Percentiles rank a stretch among this genome's conserved stretches.
These are phyloP conservation scores for Rhodotorula toruloides DNA, from an alignment of 768 basidiomycete genomes.

Conservation along the genomic window DNA sequence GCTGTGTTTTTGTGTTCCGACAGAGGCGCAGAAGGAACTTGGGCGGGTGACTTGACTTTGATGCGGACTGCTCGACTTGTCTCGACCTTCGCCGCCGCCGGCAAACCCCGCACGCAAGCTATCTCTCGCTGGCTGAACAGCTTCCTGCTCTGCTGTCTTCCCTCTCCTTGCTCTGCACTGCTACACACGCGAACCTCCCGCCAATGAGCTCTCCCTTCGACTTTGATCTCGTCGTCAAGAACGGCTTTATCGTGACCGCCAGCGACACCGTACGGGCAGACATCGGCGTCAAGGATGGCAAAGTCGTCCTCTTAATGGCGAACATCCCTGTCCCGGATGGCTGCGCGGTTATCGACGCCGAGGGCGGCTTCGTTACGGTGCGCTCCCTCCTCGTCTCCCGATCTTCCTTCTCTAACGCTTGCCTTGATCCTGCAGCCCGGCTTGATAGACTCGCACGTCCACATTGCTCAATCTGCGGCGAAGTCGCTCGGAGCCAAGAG, in stretches of 20 bases:
- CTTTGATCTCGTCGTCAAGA: conserved; percentile 34
- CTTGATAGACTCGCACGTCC: conserved; percentile 49
- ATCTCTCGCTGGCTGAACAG: too few species aligned
- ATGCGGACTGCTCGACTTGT: too few species aligned
- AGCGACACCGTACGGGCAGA: conserved; percentile 37
- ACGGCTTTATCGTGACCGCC: conserved; percentile 35
- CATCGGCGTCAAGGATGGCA: conserved; percentile 47
- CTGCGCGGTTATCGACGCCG: conserved; percentile 47
- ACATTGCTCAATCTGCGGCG: conserved; percentile 45
- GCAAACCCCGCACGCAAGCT: too few species aligned
- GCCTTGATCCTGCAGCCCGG: conserved; percentile 41
- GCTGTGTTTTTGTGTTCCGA: too few species aligned
- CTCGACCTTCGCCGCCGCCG: too few species aligned
- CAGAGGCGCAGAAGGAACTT: too few species aligned
- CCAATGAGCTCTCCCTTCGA: neutral
- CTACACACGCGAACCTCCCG: too few species aligned
- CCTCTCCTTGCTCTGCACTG: neutral
- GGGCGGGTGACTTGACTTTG: too few species aligned
- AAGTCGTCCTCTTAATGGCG: conserved; percentile 43
- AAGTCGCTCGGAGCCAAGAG: conserved; percentile 39
- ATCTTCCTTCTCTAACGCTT: neutral
- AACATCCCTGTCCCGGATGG: conserved; percentile 33
- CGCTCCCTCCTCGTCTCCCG: neutral
- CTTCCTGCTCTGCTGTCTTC: neutral
- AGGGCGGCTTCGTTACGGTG: conserved; percentile 47